These are phyloP conservation scores for Meyerozyma elateridarum DNA, from an alignment of 1,139 yeast genomes.

Conservation along the genomic window DNA sequence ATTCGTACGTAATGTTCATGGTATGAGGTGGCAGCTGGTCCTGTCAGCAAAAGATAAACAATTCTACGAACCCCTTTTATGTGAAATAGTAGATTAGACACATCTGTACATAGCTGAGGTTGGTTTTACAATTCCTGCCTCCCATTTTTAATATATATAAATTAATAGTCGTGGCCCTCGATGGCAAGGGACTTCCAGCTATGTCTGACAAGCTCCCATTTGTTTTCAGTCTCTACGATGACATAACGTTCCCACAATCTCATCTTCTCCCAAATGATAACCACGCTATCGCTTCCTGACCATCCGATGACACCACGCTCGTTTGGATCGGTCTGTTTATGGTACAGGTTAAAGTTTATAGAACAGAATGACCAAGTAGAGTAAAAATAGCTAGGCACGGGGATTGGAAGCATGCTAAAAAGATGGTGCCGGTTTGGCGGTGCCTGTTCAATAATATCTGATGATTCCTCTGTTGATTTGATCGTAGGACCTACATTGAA, in stretches of 20 bases:
- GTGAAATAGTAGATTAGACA: constrained; percentile 30
- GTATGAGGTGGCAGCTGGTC: constrained; percentile 37
- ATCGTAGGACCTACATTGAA: constrained; percentile 46
- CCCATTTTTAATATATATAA: neutral
- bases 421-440: constrained; percentile 59
- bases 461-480: constrained; percentile 6
- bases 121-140: neutral
- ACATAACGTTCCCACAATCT: constrained; percentile 85
- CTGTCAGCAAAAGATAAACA: constrained; percentile 25
- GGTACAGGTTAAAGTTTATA: constrained; percentile 53
- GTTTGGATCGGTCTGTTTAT: constrained; percentile 24
- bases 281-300: constrained; percentile 63
- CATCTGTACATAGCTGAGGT: constrained; percentile 6
- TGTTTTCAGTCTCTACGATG: constrained; percentile 42
- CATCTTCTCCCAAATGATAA: constrained; percentile 66
- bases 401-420: constrained; percentile 51
- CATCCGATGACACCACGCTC: constrained; percentile 74
- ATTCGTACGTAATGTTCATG: constrained; percentile 53
- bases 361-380: constrained; percentile 90
- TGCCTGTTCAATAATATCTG: constrained; percentile 6
- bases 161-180: neutral
- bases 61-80: constrained; percentile 34
- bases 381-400: constrained; percentile 68
- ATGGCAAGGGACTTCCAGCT: constrained; percentile 70
- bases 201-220: constrained; percentile 63